Base-by-base conservation (phyloP, 106 monocot species). In the Cymbidium sinense region DNA sequence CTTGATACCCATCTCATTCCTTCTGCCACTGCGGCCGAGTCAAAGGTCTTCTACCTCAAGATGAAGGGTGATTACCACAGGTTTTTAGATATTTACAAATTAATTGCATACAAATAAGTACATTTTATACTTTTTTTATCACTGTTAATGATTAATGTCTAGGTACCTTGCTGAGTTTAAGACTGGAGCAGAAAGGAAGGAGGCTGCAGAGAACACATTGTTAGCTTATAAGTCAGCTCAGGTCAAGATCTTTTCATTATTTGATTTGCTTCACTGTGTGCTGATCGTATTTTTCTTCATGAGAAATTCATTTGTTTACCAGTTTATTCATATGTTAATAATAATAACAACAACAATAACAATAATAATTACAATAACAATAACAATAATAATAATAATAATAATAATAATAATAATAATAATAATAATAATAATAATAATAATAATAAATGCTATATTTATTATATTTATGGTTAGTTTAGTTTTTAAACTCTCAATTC, bases 51-150 rank as follows among this genome's bases (percentile, higher is more conserved):
- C 61, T 89, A 86, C 35, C 79, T 83, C 39, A 89, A 86, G 84
- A 89, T 89, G 89, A 86, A 86, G 79, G 89, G 85, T 30, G 88
- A 88, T 75, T 88, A 88, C 80, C 82, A 88, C 75, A 88, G 88
- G 88, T 30, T 77, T 75, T 35, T 34, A 34, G 76, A 34, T 35
- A 33, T 73, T 73, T 39, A 5, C 3, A 30, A 15, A 67, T 67
- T 33, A 67, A 67, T 67, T 30, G 15, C 1, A 2, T n/a, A 30
- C n/a, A 67, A 30, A 30, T 67, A 33, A 67, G 67, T 67, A 67
- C 31, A 31, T 31, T 67, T 67, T 17, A 12, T 30, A 17, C 67
- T 1, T n/a, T 70, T 72, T 47, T 19, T 58, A n/a, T 54, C 13
- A 0, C 29, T 7, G 15, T 58, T 6, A 23, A 50, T 35, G 7